These are phyloP conservation scores for Amaranthus tricolor DNA, from an alignment of 179 eudicot genomes.

Conservation along the genomic window DNA sequence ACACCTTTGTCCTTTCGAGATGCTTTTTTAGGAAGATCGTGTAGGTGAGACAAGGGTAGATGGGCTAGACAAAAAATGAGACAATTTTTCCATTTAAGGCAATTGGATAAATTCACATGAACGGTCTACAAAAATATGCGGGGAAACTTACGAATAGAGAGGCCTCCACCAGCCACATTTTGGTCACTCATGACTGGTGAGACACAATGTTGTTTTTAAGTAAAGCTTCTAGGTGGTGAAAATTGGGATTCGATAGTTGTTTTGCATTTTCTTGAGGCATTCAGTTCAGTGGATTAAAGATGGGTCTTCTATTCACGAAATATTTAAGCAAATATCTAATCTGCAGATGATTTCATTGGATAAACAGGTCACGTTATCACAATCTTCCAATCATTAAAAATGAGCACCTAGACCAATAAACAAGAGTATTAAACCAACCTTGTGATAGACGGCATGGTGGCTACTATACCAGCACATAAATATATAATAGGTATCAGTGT, in stretches of 20 bases:
- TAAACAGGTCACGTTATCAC: not conserved
- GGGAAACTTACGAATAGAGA: no score
- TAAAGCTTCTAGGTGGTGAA: not conserved
- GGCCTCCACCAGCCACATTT: no score
- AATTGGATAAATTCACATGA: no score
- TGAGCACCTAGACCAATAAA: not conserved
- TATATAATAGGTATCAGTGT: slow-evolving; percentile 83
- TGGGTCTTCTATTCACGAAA: not conserved
- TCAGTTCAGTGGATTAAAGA: not conserved
- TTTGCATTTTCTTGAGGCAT: not conserved
- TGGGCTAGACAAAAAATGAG: no score
- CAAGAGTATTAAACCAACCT: slow-evolving; percentile 44
- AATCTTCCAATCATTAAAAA: not conserved
- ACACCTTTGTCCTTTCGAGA: no score
- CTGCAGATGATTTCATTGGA: not conserved
- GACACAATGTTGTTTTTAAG: not conserved
- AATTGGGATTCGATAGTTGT: not conserved
- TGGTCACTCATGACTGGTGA: no score
- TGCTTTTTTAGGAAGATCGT: no score
- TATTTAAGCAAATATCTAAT: not conserved
- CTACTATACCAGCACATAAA: slow-evolving; percentile 80
- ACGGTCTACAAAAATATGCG: no score
- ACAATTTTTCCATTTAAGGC: no score
- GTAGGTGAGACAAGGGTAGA: no score
- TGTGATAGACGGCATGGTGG: slow-evolving; percentile 95